Conservation (phyloP, 2,329 filamentous ascomycete species). For the Alternaria brassicae region DNA sequence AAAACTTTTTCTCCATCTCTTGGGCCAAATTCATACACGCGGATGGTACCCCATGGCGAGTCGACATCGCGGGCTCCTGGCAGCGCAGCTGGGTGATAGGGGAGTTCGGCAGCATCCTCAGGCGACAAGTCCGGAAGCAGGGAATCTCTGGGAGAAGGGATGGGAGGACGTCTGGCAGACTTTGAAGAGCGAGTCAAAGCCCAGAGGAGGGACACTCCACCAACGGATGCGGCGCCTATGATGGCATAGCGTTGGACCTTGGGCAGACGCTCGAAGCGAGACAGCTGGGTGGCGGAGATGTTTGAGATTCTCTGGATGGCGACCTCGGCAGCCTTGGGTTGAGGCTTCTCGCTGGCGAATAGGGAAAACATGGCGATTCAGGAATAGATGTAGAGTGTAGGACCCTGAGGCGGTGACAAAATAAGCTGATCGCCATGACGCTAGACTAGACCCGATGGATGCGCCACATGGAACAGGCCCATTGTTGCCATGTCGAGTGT, state of each 20-base stretch:
- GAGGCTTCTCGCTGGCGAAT: slow-evolving; percentile 30
- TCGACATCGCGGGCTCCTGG: slow-evolving; percentile 73
- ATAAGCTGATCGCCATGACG: slow-evolving; percentile 26
- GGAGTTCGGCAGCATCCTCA: slow-evolving; percentile 40
- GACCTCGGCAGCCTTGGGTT: slow-evolving; percentile 13
- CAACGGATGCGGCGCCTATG: slow-evolving; percentile 38
- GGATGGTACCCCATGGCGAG: slow-evolving; percentile 73
- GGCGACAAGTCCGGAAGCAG: slow-evolving; percentile 35
- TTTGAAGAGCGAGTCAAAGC: slow-evolving; percentile 29
- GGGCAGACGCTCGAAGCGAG: slow-evolving; percentile 26
- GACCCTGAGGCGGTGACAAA: slow-evolving; percentile 26
- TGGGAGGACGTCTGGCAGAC: slow-evolving; percentile 20
- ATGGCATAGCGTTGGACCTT: slow-evolving; percentile 26
- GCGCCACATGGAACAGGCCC: slow-evolving; percentile 8
- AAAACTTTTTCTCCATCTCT: slow-evolving; percentile 74
- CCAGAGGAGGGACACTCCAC: slow-evolving; percentile 32
- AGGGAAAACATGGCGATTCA: slow-evolving; percentile 19
- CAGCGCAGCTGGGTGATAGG: slow-evolving; percentile 73
- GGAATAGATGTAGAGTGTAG: slow-evolving; percentile 27
- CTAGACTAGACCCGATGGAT: slow-evolving; percentile 14
- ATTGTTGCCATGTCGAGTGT: slow-evolving; percentile 1
- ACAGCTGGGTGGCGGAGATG: slow-evolving; percentile 18
- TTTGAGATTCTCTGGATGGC: slow-evolving; percentile 18
- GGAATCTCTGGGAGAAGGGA: slow-evolving; percentile 40
- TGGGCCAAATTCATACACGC: slow-evolving; percentile 83